Evolutionary conservation across 495 filamentous ascomycete genomes (phyloP).

Genomic region (Hypoxylon cercidicola): DNA sequence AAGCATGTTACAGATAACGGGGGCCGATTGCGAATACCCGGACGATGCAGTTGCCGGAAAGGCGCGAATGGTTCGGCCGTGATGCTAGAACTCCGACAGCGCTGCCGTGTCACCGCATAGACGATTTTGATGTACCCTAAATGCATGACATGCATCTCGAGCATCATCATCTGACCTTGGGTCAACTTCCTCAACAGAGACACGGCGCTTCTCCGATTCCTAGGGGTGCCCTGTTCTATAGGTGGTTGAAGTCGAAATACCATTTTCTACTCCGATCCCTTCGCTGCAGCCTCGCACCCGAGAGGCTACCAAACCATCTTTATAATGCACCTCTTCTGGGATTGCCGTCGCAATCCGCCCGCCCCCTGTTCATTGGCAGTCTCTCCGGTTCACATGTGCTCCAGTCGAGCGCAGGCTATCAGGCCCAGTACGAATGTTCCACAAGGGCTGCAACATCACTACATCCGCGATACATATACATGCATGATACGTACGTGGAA

Average conservation of each 20-base stretch:
- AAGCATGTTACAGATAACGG: not conserved
- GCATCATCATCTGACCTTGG: constrained; percentile 29
- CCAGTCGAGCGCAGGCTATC: too few relatives aligned
- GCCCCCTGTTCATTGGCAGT: too few relatives aligned
- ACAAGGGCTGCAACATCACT: too few relatives aligned
- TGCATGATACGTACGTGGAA: too few relatives aligned
- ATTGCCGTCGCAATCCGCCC: too few relatives aligned
- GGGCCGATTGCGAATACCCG: not conserved
- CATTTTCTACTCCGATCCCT: too few relatives aligned
- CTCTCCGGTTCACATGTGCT: too few relatives aligned
- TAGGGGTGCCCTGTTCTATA: not conserved
- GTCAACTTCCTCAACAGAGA: not conserved
- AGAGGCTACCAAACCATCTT: too few relatives aligned
- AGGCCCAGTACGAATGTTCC: too few relatives aligned
- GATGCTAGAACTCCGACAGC: not conserved
- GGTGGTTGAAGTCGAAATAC: not conserved
- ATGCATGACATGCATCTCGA: constrained; percentile 29
- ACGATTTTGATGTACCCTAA: constrained; percentile 10
- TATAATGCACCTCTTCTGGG: too few relatives aligned
- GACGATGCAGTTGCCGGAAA: not conserved
- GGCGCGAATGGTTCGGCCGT: constrained; percentile 1
- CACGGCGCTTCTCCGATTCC: constrained; percentile 3
- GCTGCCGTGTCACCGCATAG: constrained; percentile 31
- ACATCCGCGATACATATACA: too few relatives aligned
- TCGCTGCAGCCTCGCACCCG: too few relatives aligned